phyloP scores from a whole-genome alignment of 306 rosid genomes.

The Mimosa bimucronata region DNA sequence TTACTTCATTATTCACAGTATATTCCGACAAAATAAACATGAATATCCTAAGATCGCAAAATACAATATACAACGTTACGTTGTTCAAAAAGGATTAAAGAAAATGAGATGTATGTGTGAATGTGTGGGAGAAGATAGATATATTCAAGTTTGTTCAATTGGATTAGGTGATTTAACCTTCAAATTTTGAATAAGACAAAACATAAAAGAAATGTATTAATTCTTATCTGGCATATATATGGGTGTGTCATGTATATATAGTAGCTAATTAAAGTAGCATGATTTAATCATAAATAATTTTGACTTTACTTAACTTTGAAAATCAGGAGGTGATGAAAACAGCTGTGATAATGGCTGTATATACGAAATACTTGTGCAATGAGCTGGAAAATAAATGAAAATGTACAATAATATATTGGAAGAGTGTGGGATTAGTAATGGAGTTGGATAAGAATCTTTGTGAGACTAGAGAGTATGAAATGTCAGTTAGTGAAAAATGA shows the following conservation, averaged over 20 bases:
- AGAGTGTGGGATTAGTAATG: not conserved
- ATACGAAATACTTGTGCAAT: not conserved
- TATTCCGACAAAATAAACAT: not conserved
- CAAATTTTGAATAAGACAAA: not conserved
- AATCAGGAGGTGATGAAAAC: not conserved
- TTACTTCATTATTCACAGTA: not conserved
- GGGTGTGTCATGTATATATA: too few species aligned
- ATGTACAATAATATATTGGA: not conserved
- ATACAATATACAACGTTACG: not conserved
- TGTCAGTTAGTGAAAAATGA: constrained; percentile 4
- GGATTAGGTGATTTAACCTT: not conserved
- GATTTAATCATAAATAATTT: not conserved
- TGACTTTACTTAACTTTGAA: not conserved
- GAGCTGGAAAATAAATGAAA: not conserved
- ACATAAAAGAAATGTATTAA: not conserved
- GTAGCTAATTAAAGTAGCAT: too few species aligned
- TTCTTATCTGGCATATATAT: not conserved
- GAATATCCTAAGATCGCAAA: not conserved
- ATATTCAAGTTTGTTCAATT: not conserved
- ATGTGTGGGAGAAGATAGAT: not conserved
- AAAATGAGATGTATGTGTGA: not conserved
- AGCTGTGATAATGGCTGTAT: not conserved
- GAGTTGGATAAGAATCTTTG: not conserved
- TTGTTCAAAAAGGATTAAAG: not conserved
- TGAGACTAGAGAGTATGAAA: not conserved